These are phyloP conservation scores for Symmetrospora coprosmae DNA, from an alignment of 768 basidiomycete species.

Conservation along the genomic window DNA sequence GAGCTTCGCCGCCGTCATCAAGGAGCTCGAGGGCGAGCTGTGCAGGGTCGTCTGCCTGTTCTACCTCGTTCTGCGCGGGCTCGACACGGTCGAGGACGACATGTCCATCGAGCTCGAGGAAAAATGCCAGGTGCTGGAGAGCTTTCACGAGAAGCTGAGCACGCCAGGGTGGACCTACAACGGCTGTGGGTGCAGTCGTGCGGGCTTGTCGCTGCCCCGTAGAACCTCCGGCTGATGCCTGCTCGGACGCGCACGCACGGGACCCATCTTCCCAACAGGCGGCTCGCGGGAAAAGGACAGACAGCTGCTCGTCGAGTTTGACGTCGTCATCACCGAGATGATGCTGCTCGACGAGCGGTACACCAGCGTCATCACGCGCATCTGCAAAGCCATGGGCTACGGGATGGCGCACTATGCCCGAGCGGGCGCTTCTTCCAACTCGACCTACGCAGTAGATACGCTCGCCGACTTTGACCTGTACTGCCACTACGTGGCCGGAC, in stretches of 20 bases:
- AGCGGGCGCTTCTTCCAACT: slow-evolving; percentile 50
- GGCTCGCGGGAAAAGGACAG: slow-evolving; percentile 82
- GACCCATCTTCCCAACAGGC: no score
- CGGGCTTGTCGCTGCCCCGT: neutral
- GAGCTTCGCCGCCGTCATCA: slow-evolving; percentile 83
- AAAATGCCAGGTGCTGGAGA: slow-evolving; percentile 71
- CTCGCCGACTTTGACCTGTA: slow-evolving; percentile 86
- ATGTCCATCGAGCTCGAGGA: slow-evolving; percentile 78
- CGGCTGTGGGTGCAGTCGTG: slow-evolving; percentile 37
- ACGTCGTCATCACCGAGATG: slow-evolving; percentile 65
- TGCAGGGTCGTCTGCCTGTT: slow-evolving; percentile 85
- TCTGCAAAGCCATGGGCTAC: slow-evolving; percentile 67
- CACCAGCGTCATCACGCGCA: slow-evolving; percentile 65
- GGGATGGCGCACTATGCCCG: slow-evolving; percentile 94
- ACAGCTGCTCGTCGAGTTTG: slow-evolving; percentile 67
- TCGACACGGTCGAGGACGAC: slow-evolving; percentile 98
- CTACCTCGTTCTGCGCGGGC: slow-evolving; percentile 78
- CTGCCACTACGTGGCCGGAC: slow-evolving; percentile 94
- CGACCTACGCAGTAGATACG: slow-evolving; percentile 55
- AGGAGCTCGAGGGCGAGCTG: slow-evolving; percentile 87
- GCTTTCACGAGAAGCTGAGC: slow-evolving; percentile 64
- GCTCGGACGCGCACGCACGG: no score
- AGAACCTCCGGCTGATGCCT: neutral
- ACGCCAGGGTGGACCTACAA: slow-evolving; percentile 75
- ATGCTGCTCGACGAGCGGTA: slow-evolving; percentile 56